Evolutionary conservation across 75 land plant species (phyloP).

Genomic region (Cryptomeria japonica): DNA sequence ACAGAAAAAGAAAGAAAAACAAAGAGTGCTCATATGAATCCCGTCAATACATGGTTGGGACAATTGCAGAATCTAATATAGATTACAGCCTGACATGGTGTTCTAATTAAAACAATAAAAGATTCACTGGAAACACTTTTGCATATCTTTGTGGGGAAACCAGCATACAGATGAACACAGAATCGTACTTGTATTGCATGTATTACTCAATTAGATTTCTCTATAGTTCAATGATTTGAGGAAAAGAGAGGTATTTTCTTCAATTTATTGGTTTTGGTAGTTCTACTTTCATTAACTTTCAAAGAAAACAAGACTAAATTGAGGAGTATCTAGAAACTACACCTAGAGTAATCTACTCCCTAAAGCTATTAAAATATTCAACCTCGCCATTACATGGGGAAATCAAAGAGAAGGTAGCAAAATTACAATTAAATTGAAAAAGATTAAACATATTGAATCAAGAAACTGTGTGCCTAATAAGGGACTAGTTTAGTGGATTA

Average conservation of each 20-base stretch:
- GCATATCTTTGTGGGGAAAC: background rate
- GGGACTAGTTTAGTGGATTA: too few relatives aligned
- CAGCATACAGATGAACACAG: background rate
- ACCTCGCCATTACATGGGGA: background rate
- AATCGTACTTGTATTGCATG: background rate
- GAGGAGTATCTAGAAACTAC: background rate
- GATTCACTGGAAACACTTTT: background rate
- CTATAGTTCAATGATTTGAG: background rate
- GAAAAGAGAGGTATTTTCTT: background rate
- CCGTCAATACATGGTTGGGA: background rate
- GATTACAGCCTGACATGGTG: background rate
- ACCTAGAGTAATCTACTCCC: background rate
- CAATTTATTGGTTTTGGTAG: background rate
- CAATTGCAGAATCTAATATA: background rate
- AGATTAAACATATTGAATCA: background rate
- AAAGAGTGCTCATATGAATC: background rate
- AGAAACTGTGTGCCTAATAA: background rate
- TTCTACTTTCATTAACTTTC: background rate
- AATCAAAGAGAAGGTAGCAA: background rate
- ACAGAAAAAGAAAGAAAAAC: background rate
- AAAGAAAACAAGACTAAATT: background rate
- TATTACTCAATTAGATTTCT: background rate
- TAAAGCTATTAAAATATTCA: background rate
- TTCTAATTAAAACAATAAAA: background rate
- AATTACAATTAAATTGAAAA: background rate